phyloP scores from a whole-genome alignment of 148 eudicot species.

The Rhododendron kiyosumense region DNA sequence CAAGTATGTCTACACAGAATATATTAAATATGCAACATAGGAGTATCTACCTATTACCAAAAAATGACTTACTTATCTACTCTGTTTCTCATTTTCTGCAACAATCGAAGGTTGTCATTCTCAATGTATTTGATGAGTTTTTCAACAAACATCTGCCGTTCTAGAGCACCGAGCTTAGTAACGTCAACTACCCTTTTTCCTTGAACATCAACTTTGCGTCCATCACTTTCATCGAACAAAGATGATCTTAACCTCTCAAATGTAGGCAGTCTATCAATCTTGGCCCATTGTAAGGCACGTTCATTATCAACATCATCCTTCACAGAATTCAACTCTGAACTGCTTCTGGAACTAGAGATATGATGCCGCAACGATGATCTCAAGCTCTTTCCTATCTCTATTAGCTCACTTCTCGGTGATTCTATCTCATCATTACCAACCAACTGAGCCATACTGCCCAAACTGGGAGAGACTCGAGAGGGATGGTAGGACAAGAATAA shows the following conservation, averaged over 20 bases:
- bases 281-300: conserved; percentile 42
- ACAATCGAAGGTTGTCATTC: conserved; percentile 68
- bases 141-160: conserved; percentile 63
- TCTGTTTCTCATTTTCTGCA: conserved; percentile 67
- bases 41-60: not conserved
- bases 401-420: conserved; percentile 31
- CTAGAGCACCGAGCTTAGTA: conserved; percentile 57
- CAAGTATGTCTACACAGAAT: not conserved
- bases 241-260: conserved; percentile 56
- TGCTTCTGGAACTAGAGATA: conserved; percentile 34
- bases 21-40: not conserved
- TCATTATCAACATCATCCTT: conserved; percentile 41
- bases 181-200: conserved; percentile 59
- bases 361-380: conserved; percentile 30
- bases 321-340: conserved; percentile 26
- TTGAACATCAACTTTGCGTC: conserved; percentile 20
- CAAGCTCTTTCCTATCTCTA: conserved; percentile 42
- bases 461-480: not conserved
- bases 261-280: conserved; percentile 64
- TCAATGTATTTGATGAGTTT: conserved; percentile 74
- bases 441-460: conserved; percentile 33
- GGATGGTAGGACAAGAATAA: not conserved
- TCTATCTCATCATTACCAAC: conserved; percentile 33
- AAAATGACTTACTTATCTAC: conserved; percentile 53
- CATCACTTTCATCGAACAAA: conserved; percentile 41